Base-by-base conservation (phyloP, 2,329 filamentous ascomycete species). In the Ceratocystis smalleyi region DNA sequence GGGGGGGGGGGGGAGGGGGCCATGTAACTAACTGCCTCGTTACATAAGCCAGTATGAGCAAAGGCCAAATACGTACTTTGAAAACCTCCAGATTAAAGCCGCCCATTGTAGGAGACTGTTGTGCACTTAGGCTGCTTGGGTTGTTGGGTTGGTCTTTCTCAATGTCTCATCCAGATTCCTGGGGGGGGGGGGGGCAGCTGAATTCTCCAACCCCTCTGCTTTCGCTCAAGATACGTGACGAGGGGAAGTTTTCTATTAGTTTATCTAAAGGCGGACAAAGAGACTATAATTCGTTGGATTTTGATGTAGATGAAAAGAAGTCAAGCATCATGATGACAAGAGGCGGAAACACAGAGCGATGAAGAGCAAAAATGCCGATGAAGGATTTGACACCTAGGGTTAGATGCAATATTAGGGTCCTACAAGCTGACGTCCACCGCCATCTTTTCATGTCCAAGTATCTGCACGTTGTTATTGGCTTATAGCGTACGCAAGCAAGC, bases 51-150 rank as follows among this genome's bases (percentile, higher is more conserved):
- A 4, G 49, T 54, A 30, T 1, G 8, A 19, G 12, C 19, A 27
- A 4, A 40, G 15, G 35, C 5, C 7, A 17, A 30, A 8, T 24
- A 68, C 74, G 65, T 77, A 94, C 92, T 79, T 96, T 97, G 82
- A 95, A 91, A 69, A 96, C 84, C 79, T 97, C 92, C 66, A 97
- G 83, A 74, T 96, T 96, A 32, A 91, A 83, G 63, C 91, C 90
- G 62, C 83, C 89, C 84, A 96, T 85, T 73, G 76, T 49, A 40
- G 35, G 35, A 40, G 35, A 40, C 35, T 40, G 12, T 40, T 40
- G 10, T 40, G 35, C 3, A 40, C 35, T 40, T 40, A 5, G 35
- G 35, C 12, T 40, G 35, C 35, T 40, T 40, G 35, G 10, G 35
- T 40, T 12, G 35, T 40, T 40, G 35, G 12, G 35, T 40, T 40